These are phyloP conservation scores for Epichloe festucae DNA, from an alignment of 2,329 filamentous ascomycete genomes.

Conservation along the genomic window DNA sequence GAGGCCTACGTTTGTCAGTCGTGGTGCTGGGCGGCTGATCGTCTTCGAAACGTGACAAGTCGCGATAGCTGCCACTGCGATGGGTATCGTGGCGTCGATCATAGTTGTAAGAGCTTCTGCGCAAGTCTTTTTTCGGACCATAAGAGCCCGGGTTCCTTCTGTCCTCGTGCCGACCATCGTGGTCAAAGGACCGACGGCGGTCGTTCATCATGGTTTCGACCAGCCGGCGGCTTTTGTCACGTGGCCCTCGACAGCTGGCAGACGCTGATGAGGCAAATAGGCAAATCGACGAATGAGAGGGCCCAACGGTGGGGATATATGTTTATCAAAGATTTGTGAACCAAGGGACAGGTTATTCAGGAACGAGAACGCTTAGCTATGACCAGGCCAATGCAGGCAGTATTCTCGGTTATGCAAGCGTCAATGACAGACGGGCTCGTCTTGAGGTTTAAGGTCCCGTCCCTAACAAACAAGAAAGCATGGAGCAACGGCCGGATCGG, in stretches of 20 bases:
- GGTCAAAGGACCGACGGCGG: background rate
- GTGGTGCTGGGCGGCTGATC: background rate
- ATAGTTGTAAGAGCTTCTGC: background rate
- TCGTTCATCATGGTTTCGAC: background rate
- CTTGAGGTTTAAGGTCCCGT: too few species aligned
- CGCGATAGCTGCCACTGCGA: background rate
- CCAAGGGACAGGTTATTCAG: background rate
- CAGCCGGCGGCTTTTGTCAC: background rate
- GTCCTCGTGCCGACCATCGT: background rate
- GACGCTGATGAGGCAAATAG: too few species aligned
- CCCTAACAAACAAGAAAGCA: background rate
- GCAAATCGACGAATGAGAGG: background rate
- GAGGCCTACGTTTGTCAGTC: background rate
- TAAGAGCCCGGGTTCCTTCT: background rate
- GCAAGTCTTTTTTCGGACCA: background rate
- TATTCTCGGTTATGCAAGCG: background rate
- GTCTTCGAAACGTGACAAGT: background rate
- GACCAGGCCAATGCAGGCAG: background rate
- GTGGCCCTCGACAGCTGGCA: background rate
- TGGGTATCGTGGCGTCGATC: background rate
- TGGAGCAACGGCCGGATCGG: background rate
- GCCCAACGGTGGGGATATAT: background rate
- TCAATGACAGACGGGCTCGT: too few species aligned
- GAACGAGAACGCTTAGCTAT: background rate
- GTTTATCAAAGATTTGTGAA: background rate